These are phyloP conservation scores for Xerophyta viscosa DNA, from an alignment of 106 monocot species.

Conservation along the genomic window DNA sequence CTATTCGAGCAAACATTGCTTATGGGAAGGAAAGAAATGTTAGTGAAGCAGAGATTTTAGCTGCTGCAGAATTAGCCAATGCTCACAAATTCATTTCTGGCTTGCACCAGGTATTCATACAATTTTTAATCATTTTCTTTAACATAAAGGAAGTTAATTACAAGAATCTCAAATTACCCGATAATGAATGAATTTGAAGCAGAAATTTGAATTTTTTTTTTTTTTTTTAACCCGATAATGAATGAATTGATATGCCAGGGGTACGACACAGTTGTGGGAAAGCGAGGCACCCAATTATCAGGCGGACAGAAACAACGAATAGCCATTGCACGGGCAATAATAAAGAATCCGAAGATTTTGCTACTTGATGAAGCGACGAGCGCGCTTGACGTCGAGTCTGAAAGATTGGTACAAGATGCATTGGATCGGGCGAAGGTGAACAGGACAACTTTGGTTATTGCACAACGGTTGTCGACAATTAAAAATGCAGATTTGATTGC, in stretches of 20 bases:
- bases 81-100: constrained; percentile 15
- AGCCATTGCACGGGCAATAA: constrained; percentile 35
- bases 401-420: constrained; percentile 34
- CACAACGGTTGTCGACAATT: constrained; percentile 35
- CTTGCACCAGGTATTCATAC: no score
- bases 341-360: constrained; percentile 36
- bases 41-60: constrained; percentile 11
- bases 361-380: constrained; percentile 39
- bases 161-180: no score
- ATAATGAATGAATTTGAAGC: no score
- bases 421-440: constrained; percentile 30
- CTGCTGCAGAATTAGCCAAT: constrained; percentile 14
- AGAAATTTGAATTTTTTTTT: no score
- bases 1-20: constrained; percentile 18
- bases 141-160: no score
- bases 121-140: no score
- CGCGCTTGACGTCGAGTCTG: constrained; percentile 38
- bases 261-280: constrained; percentile 30
- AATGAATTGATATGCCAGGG: no score
- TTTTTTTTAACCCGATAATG: no score
- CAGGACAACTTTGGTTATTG: constrained; percentile 24
- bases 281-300: constrained; percentile 29
- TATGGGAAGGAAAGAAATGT: constrained; percentile 16
- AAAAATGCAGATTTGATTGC: constrained; percentile 32
- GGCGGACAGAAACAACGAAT: constrained; percentile 43